phyloP scores from a whole-genome alignment of 148 eudicot genomes.

The Nepenthes mirabilis region DNA sequence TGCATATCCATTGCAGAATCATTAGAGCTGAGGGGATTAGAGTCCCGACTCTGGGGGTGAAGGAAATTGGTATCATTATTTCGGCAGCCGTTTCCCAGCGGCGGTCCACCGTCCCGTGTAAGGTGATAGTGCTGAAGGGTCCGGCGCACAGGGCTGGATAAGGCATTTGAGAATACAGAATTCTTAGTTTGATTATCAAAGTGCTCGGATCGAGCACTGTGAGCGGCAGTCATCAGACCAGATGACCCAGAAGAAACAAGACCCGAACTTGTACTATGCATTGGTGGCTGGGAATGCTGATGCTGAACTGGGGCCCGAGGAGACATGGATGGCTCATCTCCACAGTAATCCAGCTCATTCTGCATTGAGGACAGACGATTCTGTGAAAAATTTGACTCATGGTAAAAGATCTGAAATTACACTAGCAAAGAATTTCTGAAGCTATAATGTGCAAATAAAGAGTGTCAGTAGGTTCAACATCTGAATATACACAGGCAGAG shows the following conservation, averaged over 20 bases:
- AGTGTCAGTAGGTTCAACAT: too few species aligned
- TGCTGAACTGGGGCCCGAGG: conserved; percentile 23
- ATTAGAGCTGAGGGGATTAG: conserved; percentile 28
- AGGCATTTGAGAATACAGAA: conserved; percentile 73
- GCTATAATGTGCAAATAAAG: neutral
- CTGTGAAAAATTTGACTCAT: neutral
- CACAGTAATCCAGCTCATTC: conserved; percentile 24
- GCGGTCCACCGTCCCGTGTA: conserved; percentile 30
- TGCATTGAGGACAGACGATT: conserved; percentile 1
- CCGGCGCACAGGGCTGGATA: conserved; percentile 72
- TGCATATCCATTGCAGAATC: conserved; percentile 92
- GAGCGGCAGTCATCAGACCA: conserved; percentile 10
- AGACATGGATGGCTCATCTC: conserved; percentile 30
- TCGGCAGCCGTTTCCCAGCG: conserved; percentile 16
- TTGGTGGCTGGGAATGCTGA: conserved; percentile 11
- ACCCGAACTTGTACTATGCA: conserved; percentile 12
- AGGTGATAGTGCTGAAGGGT: conserved; percentile 74
- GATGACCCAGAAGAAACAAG: conserved; percentile 15
- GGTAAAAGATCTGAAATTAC: neutral
- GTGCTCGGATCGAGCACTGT: conserved; percentile 36
- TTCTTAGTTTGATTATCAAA: conserved; percentile 52
- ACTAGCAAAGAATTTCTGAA: neutral
- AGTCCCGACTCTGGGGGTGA: conserved; percentile 32
- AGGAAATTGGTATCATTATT: conserved; percentile 20
- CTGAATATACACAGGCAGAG: too few species aligned